Conservation (phyloP, 1,284 basidiomycete species). For the Malassezia japonica region DNA sequence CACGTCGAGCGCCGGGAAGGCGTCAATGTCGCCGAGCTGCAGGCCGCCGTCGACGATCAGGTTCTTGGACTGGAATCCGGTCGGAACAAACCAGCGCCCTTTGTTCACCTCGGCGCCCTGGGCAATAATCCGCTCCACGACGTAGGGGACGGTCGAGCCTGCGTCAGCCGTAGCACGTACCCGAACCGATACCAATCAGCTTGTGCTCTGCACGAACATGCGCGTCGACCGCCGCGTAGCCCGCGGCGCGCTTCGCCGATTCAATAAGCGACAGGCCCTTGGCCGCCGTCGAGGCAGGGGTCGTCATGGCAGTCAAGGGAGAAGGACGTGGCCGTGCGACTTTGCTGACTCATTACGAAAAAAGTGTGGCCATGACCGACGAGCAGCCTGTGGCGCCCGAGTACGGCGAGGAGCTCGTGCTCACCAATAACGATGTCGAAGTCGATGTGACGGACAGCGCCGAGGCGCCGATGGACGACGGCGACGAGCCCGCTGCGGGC, state of each 20-base stretch:
- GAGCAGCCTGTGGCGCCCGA: background rate
- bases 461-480: slow-evolving; percentile 17
- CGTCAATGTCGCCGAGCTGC: slow-evolving; percentile 69
- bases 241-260: slow-evolving; percentile 74
- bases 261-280: slow-evolving; percentile 25
- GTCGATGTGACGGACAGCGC: slow-evolving; percentile 7
- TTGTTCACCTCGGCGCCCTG: slow-evolving; percentile 71
- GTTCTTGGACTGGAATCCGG: slow-evolving; percentile 87
- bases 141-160: slow-evolving; percentile 93
- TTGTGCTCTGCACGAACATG: slow-evolving; percentile 74
- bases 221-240: slow-evolving; percentile 85
- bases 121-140: slow-evolving; percentile 83
- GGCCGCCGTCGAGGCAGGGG: background rate
- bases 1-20: slow-evolving; percentile 72
- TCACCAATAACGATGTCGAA: slow-evolving; percentile 14
- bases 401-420: slow-evolving; percentile 13
- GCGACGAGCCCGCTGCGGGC: background rate
- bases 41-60: slow-evolving; percentile 72
- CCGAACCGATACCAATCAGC: slow-evolving; percentile 54
- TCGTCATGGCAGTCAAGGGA: too few species aligned
- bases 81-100: slow-evolving; percentile 49
- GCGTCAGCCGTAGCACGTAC: slow-evolving; percentile 11
- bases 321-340: background rate
- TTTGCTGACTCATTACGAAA: background rate
- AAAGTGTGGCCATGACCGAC: slow-evolving; percentile 7